A percentile compares a stretch with the other conserved stretches of the same genome.
Evolutionary conservation across 2,329 filamentous ascomycete genomes (phyloP).

Genomic region (Plenodomus biglobosus): DNA sequence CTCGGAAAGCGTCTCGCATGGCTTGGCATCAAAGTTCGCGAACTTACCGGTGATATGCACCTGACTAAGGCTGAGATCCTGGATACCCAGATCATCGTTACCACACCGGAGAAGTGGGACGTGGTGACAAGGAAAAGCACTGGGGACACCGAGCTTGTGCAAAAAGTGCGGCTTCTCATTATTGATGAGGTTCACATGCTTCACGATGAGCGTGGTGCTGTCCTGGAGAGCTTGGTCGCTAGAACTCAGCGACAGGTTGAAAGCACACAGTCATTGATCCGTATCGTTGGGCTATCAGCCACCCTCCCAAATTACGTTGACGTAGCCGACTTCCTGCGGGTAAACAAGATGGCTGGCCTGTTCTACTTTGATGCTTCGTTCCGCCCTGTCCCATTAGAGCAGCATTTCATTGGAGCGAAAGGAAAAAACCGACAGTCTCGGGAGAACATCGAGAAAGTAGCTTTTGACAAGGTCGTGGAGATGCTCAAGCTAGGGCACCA

Average conservation of each 20-base stretch:
- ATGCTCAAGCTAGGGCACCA: constrained; percentile 94
- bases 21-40: constrained; percentile 88
- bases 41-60: constrained; percentile 98
- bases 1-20: constrained; percentile 87
- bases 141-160: constrained; percentile 94
- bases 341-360: constrained; percentile 87
- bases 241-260: constrained; percentile 95
- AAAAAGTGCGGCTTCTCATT: constrained; percentile 93
- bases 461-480: constrained; percentile 91
- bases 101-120: constrained; percentile 99
- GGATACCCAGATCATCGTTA: constrained; percentile 96
- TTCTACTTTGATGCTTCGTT: constrained; percentile 99
- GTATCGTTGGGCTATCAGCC: constrained; percentile 91
- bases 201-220: constrained; percentile 93
- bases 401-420: constrained; percentile 96
- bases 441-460: constrained; percentile 83
- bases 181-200: constrained; percentile 99
- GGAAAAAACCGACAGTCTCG: constrained; percentile 82
- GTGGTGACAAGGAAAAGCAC: constrained; percentile 96
- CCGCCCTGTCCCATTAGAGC: constrained; percentile 90
- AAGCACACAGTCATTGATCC: constrained; percentile 94
- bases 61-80: constrained; percentile 95
- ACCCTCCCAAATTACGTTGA: constrained; percentile 96
- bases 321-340: constrained; percentile 93
- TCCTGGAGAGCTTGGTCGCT: constrained; percentile 92